phyloP scores from a whole-genome alignment of 495 filamentous ascomycete genomes.

The Cercophora sp. region DNA sequence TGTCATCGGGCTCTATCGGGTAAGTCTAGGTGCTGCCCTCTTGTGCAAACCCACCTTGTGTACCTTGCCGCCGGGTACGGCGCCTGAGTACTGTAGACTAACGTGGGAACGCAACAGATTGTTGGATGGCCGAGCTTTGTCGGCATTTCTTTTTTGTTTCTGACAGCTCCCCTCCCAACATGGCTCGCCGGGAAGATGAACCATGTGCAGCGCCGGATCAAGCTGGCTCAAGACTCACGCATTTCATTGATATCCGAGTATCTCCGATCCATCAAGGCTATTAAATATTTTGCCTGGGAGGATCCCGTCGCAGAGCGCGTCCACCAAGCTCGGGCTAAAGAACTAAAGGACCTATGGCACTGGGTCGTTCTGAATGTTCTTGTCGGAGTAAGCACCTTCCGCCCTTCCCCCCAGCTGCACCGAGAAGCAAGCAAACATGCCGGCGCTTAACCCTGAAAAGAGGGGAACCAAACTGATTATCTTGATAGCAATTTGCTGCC shows the following conservation, averaged over 20 bases:
- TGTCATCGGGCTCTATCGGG: slow-evolving; percentile 39
- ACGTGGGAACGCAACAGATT: too few species aligned
- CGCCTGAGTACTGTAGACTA: too few species aligned
- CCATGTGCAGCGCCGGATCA: slow-evolving; percentile 39
- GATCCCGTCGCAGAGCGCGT: slow-evolving; percentile 40
- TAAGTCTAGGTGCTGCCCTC: too few species aligned
- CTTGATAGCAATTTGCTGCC: too few species aligned
- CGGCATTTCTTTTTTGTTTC: slow-evolving; percentile 36
- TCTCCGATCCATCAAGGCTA: slow-evolving; percentile 43
- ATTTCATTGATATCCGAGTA: slow-evolving; percentile 49
- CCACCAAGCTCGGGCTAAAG: slow-evolving; percentile 37
- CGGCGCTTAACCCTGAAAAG: too few species aligned
- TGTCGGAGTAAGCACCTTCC: slow-evolving; percentile 26
- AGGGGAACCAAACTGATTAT: too few species aligned
- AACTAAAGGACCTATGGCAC: slow-evolving; percentile 46
- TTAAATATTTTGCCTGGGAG: slow-evolving; percentile 54
- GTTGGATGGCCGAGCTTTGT: slow-evolving; percentile 46
- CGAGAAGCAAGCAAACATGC: too few species aligned
- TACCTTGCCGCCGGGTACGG: too few species aligned
- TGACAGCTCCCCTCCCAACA: slow-evolving; percentile 36
- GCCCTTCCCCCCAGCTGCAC: too few species aligned
- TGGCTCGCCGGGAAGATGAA: slow-evolving; percentile 37
- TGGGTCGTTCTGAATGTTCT: slow-evolving; percentile 37
- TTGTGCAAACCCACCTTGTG: too few species aligned
- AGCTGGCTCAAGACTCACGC: slow-evolving; percentile 45